Conservation (phyloP, 2,329 filamentous ascomycete genomes). For the Diaporthe destruens region DNA sequence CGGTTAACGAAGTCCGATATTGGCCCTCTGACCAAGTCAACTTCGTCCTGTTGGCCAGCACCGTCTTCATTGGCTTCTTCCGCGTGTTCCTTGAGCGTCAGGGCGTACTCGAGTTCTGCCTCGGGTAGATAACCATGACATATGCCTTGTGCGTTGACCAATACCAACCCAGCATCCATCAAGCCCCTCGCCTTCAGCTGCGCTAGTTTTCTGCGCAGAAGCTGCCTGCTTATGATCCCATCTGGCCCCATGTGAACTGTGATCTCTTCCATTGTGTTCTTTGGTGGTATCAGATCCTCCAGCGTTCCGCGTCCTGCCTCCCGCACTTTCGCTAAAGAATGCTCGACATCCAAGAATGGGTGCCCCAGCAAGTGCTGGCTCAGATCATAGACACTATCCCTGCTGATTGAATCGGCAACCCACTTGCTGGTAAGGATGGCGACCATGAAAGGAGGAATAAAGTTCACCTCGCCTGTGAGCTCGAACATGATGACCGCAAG, state of each 20-base stretch:
- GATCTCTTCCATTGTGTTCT: conserved; percentile 68
- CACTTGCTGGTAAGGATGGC: conserved; percentile 71
- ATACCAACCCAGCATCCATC: conserved; percentile 69
- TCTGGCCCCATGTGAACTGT: conserved; percentile 60
- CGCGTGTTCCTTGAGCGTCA: conserved; percentile 49
- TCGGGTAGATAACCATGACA: conserved; percentile 68
- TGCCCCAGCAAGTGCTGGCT: conserved; percentile 70
- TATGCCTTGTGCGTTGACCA: conserved; percentile 61
- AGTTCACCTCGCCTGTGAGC: conserved; percentile 69
- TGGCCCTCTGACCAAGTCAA: conserved; percentile 51
- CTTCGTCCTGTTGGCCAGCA: conserved; percentile 43
- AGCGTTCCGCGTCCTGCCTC: conserved; percentile 51
- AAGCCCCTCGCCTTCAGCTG: conserved; percentile 63
- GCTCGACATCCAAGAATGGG: conserved; percentile 68
- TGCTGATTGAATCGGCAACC: conserved; percentile 66
- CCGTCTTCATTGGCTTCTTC: conserved; percentile 40
- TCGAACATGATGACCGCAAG: conserved; percentile 73
- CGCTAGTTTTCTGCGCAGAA: conserved; percentile 60
- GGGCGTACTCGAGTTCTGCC: conserved; percentile 64
- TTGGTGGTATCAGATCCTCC: conserved; percentile 63
- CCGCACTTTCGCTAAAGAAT: conserved; percentile 53
- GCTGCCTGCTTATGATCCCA: conserved; percentile 56
- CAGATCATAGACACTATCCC: conserved; percentile 69
- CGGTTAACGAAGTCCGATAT: conserved; percentile 65
- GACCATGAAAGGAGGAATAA: conserved; percentile 69